phyloP scores from a whole-genome alignment of 179 eudicot genomes.

The Vitellaria paradoxa region DNA sequence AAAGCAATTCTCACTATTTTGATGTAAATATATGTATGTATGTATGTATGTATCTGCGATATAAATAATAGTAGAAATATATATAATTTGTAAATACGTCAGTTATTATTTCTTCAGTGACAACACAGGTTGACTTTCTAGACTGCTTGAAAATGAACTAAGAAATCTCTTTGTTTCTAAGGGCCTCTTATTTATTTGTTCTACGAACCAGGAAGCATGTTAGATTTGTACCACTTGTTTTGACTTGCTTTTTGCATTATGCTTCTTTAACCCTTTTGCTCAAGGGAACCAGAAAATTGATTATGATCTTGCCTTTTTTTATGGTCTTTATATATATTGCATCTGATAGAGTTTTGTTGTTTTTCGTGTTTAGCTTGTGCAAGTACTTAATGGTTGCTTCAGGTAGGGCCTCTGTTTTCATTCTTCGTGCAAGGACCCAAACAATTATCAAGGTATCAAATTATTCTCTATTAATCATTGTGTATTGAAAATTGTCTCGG shows the following conservation, averaged over 20 bases:
- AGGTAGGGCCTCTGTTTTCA: constrained; percentile 81
- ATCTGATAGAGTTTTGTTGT: background rate
- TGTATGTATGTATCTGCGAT: no score
- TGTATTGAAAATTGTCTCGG: background rate
- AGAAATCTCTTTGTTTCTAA: background rate
- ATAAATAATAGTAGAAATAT: no score
- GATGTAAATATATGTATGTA: no score
- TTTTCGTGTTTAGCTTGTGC: constrained; percentile 55
- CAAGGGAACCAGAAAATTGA: background rate
- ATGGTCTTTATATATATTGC: background rate
- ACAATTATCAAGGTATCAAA: constrained; percentile 53
- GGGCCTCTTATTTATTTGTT: background rate
- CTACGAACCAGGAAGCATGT: background rate
- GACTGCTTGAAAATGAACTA: background rate
- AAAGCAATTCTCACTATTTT: no score
- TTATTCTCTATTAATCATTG: background rate
- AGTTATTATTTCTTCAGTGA: background rate
- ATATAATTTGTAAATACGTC: no score
- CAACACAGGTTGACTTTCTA: background rate
- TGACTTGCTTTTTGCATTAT: background rate
- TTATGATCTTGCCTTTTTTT: background rate
- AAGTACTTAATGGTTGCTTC: constrained; percentile 89
- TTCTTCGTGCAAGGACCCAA: constrained; percentile 46
- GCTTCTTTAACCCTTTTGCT: background rate
- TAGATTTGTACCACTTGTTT: constrained; percentile 2